Base-by-base conservation (phyloP, 768 basidiomycete species). In the Psilocybe subaeruginosa region DNA sequence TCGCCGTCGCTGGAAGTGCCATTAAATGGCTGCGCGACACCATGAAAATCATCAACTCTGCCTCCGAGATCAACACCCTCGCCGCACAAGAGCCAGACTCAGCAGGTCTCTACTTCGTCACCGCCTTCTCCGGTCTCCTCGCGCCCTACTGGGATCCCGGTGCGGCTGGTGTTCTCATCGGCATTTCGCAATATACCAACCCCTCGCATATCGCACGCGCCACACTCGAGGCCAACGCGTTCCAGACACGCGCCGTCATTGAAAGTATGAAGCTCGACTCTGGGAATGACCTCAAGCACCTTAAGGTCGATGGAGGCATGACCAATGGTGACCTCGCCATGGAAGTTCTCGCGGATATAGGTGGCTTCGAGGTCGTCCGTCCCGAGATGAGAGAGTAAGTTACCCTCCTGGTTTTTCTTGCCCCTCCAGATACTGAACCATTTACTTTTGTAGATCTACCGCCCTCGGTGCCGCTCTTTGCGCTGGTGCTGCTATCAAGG, bases 231-330 rank as follows among this genome's bases (percentile, higher is more conserved):
- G 96, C 97, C 23, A 97, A 92, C 61, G 95, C 95, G 12, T 99
- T 90, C 80, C 96, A 98, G 76, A 97, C 97, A 11, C 87, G 92
- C 59, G 97, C 94, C 7, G 93, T 99, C 67, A 83, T 99, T 51
- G 95, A 98, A 73, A 91, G 92, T 69, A 99, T 99, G 91, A 89
- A 92, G 72, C 78, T 91, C 56, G 97, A 99, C 76, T 90, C 92
- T n/a, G 84, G 83, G 14, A 79, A 81, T 4, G 87, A 91, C 50
- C 82, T 97, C 56, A 88, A 90, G 70, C 84, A 91, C 67, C 86
- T 99, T 64, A 96, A 91, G 73, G 97, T 99, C 37, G 97, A 99
- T 73, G 97, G 97, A n/a, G 95, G 95, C 14, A 96, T 97, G 91
- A 97, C 95, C 9, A 97, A 96, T 65, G 92, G 93, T 35, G 93